Evolutionary conservation across 257 asterid genomes (phyloP).

Genomic region (Voacanga thouarsii): DNA sequence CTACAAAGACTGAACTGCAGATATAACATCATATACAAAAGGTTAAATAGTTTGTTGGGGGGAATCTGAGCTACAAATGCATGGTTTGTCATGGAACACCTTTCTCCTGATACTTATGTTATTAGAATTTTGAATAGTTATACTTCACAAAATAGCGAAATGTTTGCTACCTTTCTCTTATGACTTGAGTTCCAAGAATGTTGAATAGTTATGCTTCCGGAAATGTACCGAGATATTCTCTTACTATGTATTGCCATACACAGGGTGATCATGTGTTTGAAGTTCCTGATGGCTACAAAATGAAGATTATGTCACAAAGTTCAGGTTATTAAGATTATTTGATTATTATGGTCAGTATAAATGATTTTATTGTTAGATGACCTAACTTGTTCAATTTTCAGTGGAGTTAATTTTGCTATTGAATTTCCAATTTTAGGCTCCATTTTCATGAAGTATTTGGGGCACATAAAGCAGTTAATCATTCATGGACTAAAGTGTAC

Average conservation of each 20-base stretch:
- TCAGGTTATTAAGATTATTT: conserved; percentile 50
- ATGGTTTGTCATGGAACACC: not conserved
- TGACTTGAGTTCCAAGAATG: not conserved
- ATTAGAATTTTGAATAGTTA: not conserved
- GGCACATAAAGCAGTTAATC: not conserved
- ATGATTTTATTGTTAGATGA: not conserved
- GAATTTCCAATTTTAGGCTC: not conserved
- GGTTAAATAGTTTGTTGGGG: not conserved
- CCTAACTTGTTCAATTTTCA: not conserved
- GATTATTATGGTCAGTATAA: not conserved
- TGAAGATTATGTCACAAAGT: conserved; percentile 65
- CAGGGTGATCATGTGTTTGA: conserved; percentile 89
- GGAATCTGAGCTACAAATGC: not conserved
- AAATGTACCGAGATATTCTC: not conserved
- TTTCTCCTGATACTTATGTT: not conserved
- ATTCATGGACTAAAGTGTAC: not conserved
- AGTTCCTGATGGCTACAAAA: conserved; percentile 86
- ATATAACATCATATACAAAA: not conserved
- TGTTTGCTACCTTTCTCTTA: not conserved
- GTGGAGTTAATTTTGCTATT: not conserved
- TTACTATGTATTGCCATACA: conserved; percentile 23
- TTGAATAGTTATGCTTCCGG: not conserved
- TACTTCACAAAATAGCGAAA: not conserved
- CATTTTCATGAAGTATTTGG: not conserved
- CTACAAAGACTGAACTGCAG: not conserved